These are phyloP conservation scores for Paratinospora sagittata DNA, from an alignment of 164 flowering plant species.

Conservation along the genomic window DNA sequence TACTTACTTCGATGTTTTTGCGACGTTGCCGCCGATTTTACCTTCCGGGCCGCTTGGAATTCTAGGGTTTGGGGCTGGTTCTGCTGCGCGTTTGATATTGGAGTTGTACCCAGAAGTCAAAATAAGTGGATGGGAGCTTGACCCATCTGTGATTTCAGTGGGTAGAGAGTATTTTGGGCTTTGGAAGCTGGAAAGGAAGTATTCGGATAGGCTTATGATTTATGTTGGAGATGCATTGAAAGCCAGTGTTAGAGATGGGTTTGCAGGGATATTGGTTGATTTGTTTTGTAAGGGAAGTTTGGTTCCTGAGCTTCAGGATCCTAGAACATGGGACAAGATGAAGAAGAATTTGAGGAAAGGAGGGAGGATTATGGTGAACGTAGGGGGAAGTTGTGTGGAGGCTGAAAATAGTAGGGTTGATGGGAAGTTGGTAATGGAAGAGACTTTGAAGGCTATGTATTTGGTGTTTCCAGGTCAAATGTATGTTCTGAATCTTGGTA, in stretches of 20 bases:
- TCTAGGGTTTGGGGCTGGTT: constrained; percentile 89
- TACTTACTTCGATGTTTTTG: constrained; percentile 84
- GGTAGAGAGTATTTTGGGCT: constrained; percentile 75
- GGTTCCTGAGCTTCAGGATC: constrained; percentile 53
- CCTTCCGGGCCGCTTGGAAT: constrained; percentile 79
- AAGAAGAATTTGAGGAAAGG: constrained; percentile 54
- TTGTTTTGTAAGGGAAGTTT: constrained; percentile 52
- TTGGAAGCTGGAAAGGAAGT: constrained; percentile 37
- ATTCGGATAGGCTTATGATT: constrained; percentile 47
- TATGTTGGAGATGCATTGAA: constrained; percentile 60
- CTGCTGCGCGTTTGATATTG: constrained; percentile 61
- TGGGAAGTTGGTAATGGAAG: constrained; percentile 67
- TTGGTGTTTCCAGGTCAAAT: constrained; percentile 47
- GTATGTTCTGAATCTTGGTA: constrained; percentile 51
- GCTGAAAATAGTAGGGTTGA: constrained; percentile 61
- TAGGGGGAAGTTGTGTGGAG: constrained; percentile 91
- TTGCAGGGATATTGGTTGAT: constrained; percentile 57
- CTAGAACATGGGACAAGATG: constrained; percentile 47
- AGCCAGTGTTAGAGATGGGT: constrained; percentile 44
- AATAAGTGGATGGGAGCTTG: constrained; percentile 86
- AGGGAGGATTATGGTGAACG: constrained; percentile 92
- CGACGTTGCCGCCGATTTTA: constrained; percentile 63
- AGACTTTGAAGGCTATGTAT: constrained; percentile 61
- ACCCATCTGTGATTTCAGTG: constrained; percentile 67
- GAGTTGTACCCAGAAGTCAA: constrained; percentile 47